Conservation (phyloP, 2,329 filamentous ascomycete genomes). For the Bipolaris oryzae region DNA sequence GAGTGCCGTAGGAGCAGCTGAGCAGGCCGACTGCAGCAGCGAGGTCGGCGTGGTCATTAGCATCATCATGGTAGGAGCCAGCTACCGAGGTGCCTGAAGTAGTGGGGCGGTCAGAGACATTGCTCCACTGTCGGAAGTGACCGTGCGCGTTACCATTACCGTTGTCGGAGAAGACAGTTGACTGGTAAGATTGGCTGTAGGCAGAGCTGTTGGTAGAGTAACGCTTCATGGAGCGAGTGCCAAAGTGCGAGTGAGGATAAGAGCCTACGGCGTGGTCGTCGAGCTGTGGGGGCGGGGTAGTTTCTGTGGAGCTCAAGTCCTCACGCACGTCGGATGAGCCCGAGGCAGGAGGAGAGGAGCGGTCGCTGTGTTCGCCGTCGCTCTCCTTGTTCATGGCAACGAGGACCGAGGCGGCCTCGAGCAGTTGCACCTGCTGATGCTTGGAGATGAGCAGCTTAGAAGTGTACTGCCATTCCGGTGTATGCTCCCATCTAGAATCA, state of each 20-base stretch:
- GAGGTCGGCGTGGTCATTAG: constrained; percentile 74
- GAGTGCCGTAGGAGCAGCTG: constrained; percentile 88
- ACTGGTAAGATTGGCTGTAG: constrained; percentile 81
- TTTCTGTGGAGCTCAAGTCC: constrained; percentile 86
- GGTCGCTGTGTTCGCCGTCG: constrained; percentile 71
- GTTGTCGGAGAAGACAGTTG: constrained; percentile 64
- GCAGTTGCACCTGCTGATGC: constrained; percentile 96
- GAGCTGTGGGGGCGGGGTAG: constrained; percentile 82
- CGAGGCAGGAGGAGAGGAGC: constrained; percentile 82
- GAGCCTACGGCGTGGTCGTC: constrained; percentile 66
- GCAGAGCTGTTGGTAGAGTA: constrained; percentile 57
- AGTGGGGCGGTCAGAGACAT: constrained; percentile 72
- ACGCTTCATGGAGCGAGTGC: constrained; percentile 49
- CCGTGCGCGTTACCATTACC: constrained; percentile 61
- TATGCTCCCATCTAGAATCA: constrained; percentile 90
- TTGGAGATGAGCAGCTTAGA: constrained; percentile 98
- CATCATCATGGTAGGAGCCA: constrained; percentile 73
- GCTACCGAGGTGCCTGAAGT: constrained; percentile 67
- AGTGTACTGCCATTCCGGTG: constrained; percentile 95
- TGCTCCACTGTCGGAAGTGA: constrained; percentile 73
- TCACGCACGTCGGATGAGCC: constrained; percentile 76
- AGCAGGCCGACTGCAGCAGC: constrained; percentile 89
- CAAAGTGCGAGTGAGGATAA: constrained; percentile 44
- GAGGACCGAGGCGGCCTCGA: constrained; percentile 95
- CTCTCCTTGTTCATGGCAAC: constrained; percentile 81